These are phyloP conservation scores for Pyrenopolyporus hunteri DNA, from an alignment of 495 filamentous ascomycete species.

Conservation along the genomic window DNA sequence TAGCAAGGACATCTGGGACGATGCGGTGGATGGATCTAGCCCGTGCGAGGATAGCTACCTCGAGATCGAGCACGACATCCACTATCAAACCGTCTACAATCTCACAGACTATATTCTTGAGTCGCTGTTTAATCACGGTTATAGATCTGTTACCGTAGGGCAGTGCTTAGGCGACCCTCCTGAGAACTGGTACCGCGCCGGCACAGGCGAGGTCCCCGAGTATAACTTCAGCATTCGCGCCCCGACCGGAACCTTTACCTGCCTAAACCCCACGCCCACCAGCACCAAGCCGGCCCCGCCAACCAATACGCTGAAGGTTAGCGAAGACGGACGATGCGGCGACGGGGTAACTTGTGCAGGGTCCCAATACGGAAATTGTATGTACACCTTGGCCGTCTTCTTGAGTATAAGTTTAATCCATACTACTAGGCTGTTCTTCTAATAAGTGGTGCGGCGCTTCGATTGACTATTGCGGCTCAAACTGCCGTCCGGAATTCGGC, in stretches of 20 bases:
- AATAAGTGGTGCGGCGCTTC: conserved; percentile 57
- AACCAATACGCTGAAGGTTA: conserved; percentile 45
- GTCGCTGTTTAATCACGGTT: conserved; percentile 62
- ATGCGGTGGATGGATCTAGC: conserved; percentile 57
- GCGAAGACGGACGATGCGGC: conserved; percentile 61
- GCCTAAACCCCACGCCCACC: conserved; percentile 30
- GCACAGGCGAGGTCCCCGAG: conserved; percentile 33
- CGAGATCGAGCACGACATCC: conserved; percentile 80
- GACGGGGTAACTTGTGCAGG: conserved; percentile 56
- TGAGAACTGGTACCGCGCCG: conserved; percentile 72
- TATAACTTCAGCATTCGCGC: conserved; percentile 34
- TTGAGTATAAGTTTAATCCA: conserved; percentile 16
- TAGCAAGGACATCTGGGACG: conserved; percentile 74
- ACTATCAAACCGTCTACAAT: conserved; percentile 76
- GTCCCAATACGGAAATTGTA: conserved; percentile 48
- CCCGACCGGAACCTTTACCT: conserved; percentile 37
- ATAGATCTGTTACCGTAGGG: conserved; percentile 71
- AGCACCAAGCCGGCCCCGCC: conserved; percentile 25
- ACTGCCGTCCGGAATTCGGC: conserved; percentile 58
- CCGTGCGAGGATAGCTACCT: conserved; percentile 59
- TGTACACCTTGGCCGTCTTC: conserved; percentile 16
- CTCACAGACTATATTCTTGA: conserved; percentile 77
- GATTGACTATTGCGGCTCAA: conserved; percentile 55
- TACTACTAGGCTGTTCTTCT: conserved; percentile 46
- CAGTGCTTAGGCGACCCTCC: conserved; percentile 74